phyloP scores from a whole-genome alignment of 805 yeast genomes.

The Vanderwaltozyma polyspora region DNA sequence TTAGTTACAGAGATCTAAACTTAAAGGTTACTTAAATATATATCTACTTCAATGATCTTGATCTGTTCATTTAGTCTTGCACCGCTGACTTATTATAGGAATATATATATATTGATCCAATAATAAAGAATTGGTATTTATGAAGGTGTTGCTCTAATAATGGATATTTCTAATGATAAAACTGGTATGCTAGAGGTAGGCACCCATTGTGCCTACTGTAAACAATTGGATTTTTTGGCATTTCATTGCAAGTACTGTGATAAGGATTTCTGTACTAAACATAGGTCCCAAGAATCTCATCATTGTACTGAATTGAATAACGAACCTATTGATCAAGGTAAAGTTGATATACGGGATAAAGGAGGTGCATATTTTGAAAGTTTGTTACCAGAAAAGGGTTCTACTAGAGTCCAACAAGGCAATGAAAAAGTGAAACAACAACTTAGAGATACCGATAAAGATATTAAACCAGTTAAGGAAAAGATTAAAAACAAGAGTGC shows the following conservation, averaged over 20 bases:
- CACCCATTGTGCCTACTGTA: constrained; percentile 24
- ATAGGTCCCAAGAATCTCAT: constrained; percentile 20
- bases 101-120: too few species aligned
- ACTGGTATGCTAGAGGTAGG: constrained; percentile 29
- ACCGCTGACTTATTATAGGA: too few species aligned
- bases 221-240: constrained; percentile 25
- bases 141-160: too few species aligned
- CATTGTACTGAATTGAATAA: constrained; percentile 8
- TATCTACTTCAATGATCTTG: too few species aligned
- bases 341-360: constrained; percentile 1
- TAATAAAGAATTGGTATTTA: too few species aligned
- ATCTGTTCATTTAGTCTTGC: too few species aligned
- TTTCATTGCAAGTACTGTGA: constrained; percentile 23
- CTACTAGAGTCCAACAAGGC: constrained; percentile 12
- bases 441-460: background rate
- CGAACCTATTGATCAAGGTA: background rate
- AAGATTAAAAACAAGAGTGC: constrained; percentile 13
- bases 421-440: background rate
- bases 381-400: constrained; percentile 22
- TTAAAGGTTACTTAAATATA: too few species aligned
- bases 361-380: constrained; percentile 18
- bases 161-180: too few species aligned
- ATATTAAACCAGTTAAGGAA: constrained; percentile 2
- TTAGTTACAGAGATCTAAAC: too few species aligned
- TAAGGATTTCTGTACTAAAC: constrained; percentile 22